These are phyloP conservation scores for Kappamyces sp. DNA, from an alignment of 192 early-diverging fungal species.

Conservation along the genomic window DNA sequence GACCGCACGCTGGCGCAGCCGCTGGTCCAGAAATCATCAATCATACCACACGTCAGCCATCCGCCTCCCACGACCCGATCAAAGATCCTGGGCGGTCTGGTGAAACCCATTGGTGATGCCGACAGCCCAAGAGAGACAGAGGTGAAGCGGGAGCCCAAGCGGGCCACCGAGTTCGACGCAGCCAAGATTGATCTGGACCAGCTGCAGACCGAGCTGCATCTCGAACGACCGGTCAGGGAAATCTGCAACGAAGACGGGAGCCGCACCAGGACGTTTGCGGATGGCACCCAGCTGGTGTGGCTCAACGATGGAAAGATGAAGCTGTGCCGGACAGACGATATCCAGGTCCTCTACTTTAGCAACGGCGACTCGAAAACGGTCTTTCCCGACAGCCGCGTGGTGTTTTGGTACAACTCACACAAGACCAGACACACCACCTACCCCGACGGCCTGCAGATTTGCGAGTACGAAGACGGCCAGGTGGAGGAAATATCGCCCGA, in stretches of 20 bases:
- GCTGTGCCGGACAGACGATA: conserved; percentile 5
- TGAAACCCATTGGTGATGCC: too few species aligned
- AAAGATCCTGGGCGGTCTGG: too few species aligned
- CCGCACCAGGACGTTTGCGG: conserved; percentile 13
- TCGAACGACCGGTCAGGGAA: conserved; percentile 4
- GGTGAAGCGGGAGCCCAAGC: too few species aligned
- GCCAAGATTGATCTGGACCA: conserved; percentile 5
- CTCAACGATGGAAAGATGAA: conserved; percentile 27
- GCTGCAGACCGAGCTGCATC: neutral
- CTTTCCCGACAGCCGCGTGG: conserved; percentile 13
- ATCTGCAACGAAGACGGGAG: conserved; percentile 16
- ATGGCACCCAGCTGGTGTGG: conserved; percentile 15
- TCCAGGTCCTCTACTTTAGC: conserved; percentile 17
- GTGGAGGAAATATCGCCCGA: conserved; percentile 25
- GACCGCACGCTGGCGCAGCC: neutral
- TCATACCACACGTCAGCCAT: too few species aligned
- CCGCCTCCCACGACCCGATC: too few species aligned
- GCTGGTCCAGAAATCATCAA: too few species aligned
- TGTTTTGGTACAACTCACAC: conserved; percentile 30
- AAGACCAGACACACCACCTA: conserved; percentile 31
- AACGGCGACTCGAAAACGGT: conserved; percentile 35
- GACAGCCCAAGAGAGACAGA: too few species aligned
- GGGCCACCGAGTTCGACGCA: neutral
- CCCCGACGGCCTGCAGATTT: conserved; percentile 23
- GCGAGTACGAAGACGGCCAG: conserved; percentile 33